Percentiles rank a stretch among this genome's conserved stretches.
phyloP scores from a whole-genome alignment of 345 rosid genomes.

The Dipteronia dyeriana region DNA sequence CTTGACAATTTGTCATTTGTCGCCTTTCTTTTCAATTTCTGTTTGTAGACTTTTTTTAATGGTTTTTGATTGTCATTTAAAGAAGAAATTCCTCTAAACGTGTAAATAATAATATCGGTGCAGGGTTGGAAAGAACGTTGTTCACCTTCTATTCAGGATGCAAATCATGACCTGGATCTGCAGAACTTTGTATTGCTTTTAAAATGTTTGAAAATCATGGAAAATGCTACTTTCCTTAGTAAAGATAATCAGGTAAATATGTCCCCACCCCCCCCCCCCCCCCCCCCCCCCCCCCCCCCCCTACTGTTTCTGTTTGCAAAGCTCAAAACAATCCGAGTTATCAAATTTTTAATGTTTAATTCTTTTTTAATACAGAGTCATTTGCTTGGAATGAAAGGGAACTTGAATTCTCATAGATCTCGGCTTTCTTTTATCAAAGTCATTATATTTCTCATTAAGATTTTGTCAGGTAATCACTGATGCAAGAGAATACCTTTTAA shows the following conservation, averaged over 20 bases:
- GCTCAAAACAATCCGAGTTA: not conserved
- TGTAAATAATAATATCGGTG: conserved; percentile 22
- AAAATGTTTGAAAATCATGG: conserved; percentile 93
- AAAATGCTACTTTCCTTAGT: conserved; percentile 90
- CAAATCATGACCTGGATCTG: conserved; percentile 42
- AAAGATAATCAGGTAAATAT: conserved; percentile 76
- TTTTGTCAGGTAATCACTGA: conserved; percentile 67
- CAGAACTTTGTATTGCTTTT: conserved; percentile 58
- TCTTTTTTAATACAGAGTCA: conserved; percentile 51
- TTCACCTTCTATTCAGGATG: conserved; percentile 38
- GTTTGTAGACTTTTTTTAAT: not conserved
- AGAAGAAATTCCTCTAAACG: conserved; percentile 10
- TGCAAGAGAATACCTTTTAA: not conserved
- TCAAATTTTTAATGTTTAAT: conserved; percentile 13
- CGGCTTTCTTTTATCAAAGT: conserved; percentile 56
- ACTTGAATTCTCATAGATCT: conserved; percentile 41
- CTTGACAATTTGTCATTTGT: not conserved
- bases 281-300: too few relatives aligned
- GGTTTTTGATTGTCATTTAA: not conserved
- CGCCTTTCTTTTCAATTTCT: conserved; percentile 4
- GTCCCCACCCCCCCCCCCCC: too few relatives aligned
- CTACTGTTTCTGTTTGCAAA: not conserved
- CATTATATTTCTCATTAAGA: conserved; percentile 59
- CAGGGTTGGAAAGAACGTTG: conserved; percentile 47
- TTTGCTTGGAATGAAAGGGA: conserved; percentile 76